A percentile compares a stretch with the other conserved stretches of the same genome.
These are phyloP conservation scores for Phanerochaete sordida DNA, from an alignment of 768 basidiomycete genomes.

Conservation along the genomic window DNA sequence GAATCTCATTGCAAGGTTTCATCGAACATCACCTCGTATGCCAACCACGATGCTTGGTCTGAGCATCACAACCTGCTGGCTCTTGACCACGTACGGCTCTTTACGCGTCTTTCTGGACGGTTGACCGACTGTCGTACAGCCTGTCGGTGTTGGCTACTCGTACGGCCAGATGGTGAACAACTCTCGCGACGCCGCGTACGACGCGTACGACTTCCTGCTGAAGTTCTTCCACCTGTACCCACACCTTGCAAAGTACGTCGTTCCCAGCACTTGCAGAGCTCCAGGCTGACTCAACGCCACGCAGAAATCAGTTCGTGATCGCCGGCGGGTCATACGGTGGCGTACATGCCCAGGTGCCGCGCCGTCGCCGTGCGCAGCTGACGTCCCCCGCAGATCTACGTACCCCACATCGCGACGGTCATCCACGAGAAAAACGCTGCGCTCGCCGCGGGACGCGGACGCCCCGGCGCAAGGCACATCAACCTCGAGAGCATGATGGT, in stretches of 20 bases:
- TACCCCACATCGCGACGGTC: slow-evolving; percentile 32
- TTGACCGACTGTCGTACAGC: no score
- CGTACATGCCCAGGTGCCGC: slow-evolving; percentile 22
- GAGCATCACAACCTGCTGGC: slow-evolving; percentile 11
- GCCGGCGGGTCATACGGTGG: slow-evolving; percentile 34
- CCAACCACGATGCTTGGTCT: slow-evolving; percentile 22
- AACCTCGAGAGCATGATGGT: slow-evolving; percentile 31
- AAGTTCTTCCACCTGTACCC: slow-evolving; percentile 29
- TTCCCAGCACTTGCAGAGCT: background rate
- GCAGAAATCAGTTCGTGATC: slow-evolving; percentile 20
- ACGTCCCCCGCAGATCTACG: slow-evolving; percentile 29
- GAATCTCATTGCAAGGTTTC: slow-evolving; percentile 23
- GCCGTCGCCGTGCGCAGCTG: slow-evolving; percentile 30
- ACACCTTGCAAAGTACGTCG: slow-evolving; percentile 8
- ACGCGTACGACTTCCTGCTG: slow-evolving; percentile 35
- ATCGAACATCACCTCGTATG: slow-evolving; percentile 15
- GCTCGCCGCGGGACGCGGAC: slow-evolving; percentile 14
- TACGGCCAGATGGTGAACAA: slow-evolving; percentile 31
- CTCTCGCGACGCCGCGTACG: slow-evolving; percentile 26
- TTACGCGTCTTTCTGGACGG: no score
- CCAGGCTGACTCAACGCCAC: background rate
- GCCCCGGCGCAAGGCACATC: slow-evolving; percentile 21
- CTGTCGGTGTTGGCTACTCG: slow-evolving; percentile 31
- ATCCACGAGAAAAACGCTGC: slow-evolving; percentile 31
- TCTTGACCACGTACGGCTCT: slow-evolving; percentile 7